Evolutionary conservation across 768 basidiomycete genomes (phyloP), one percentile per base, ranked within the genome.

Genomic region (Tylopilus sp.): DNA sequence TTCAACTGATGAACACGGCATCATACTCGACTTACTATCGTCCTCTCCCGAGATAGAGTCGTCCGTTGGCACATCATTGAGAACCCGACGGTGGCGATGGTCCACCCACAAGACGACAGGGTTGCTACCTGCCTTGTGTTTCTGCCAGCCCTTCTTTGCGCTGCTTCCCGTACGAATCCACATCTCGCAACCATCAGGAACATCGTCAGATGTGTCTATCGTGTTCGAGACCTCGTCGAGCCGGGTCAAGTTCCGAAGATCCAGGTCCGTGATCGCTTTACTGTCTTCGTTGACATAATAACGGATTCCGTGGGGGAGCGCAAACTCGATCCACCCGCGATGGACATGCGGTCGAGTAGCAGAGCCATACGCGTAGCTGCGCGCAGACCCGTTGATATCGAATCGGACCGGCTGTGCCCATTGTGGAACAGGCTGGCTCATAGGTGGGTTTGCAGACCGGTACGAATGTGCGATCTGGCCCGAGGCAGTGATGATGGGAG

Each of bases 321-420:
- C 73, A 62, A 87, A 81, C 60, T 85, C 86, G 43, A 79, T 73
- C 89, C 89, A 91, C 4, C 90, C 90, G 18, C 83, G 77, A 17
- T 15, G 35, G 25, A 51, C 42, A 30, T 66, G 61, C 0, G 62
- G 67, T 0, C 56, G 56, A 0, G 57, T 48, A 3, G 67, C 56
- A 12, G 67, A 58, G 12, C 67, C 67, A 33, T 68, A 68, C 11
- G 55, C 22, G 18, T 65, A 57, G 44, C 43, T 59, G n/a, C 58
- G 67, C 20, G 69, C 67, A 10, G 67, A 64, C 2, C 69, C 66
- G 39, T 68, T 70, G 41, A 59, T 57, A 11, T 67, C 46, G 42
- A 69, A 64, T 1, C 47, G 58, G 7, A 40, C 54, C 0, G 62
- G 60, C 15, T 56, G 62, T 9, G 67, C 64, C 55, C 67, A 67